phyloP scores from a whole-genome alignment of 1,284 basidiomycete species.

The Rhodotorula sp. region DNA sequence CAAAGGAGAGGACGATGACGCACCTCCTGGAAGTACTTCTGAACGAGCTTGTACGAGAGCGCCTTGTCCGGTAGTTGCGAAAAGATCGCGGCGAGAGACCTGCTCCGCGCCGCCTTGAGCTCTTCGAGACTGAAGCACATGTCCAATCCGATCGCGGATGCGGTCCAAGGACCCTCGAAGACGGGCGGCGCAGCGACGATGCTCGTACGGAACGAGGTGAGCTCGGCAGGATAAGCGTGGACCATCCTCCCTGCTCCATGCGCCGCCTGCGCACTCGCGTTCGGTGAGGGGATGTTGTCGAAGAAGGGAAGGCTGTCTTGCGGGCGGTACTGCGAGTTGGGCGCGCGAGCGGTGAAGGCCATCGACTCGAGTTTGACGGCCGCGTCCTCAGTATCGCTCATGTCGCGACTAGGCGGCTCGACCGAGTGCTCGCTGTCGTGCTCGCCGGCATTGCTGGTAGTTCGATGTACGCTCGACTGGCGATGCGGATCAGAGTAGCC shows the following conservation, averaged over 20 bases:
- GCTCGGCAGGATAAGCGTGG: conserved; percentile 10
- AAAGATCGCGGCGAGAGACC: conserved; percentile 3
- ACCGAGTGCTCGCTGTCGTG: conserved; percentile 1
- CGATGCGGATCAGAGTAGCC: background rate
- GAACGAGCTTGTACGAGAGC: conserved; percentile 10
- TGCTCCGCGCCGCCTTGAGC: background rate
- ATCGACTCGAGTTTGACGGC: conserved; percentile 28
- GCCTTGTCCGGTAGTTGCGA: conserved; percentile 11
- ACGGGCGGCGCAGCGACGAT: conserved; percentile 19
- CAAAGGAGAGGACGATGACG: background rate
- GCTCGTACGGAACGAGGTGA: conserved; percentile 25
- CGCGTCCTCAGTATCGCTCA: conserved; percentile 27
- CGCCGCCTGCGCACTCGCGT: background rate
- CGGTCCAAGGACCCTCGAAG: conserved; percentile 16
- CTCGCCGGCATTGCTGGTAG: background rate
- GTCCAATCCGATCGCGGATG: conserved; percentile 18
- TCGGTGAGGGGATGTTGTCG: conserved; percentile 14
- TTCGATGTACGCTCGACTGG: background rate
- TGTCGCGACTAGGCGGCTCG: conserved; percentile 5
- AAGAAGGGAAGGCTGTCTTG: conserved; percentile 32
- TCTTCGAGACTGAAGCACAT: conserved; percentile 14
- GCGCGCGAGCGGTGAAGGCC: conserved; percentile 14
- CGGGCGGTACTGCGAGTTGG: conserved; percentile 17
- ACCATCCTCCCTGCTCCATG: background rate
- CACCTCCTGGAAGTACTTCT: conserved; percentile 29